Conservation (phyloP, 495 filamentous ascomycete genomes). For the Geoglossum glabrum region DNA sequence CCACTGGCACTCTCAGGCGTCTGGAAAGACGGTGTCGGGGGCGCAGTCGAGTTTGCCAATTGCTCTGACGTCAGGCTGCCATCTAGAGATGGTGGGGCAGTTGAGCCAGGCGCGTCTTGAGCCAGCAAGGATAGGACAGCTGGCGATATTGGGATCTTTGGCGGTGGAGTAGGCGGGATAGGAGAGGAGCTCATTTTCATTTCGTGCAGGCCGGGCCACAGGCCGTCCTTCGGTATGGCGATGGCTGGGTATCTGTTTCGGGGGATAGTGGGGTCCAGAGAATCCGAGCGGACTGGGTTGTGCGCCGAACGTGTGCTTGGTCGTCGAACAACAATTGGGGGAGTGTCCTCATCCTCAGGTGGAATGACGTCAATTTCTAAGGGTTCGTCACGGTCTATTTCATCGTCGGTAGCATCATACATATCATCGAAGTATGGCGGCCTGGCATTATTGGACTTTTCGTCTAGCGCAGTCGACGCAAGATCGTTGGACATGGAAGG, state of each 20-base stretch:
- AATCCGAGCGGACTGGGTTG: conserved; percentile 18
- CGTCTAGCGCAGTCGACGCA: conserved; percentile 2
- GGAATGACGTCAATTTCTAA: conserved; percentile 16
- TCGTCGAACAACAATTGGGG: conserved; percentile 14
- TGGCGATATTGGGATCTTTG: conserved; percentile 59
- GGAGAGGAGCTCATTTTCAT: conserved; percentile 39
- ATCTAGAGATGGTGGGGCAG: conserved; percentile 71
- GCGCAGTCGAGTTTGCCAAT: conserved; percentile 54
- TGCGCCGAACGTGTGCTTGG: conserved; percentile 21
- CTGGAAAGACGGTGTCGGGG: conserved; percentile 44
- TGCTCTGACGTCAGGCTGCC: conserved; percentile 75
- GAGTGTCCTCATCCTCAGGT: neutral
- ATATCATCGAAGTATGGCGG: conserved; percentile 62
- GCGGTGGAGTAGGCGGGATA: conserved; percentile 53
- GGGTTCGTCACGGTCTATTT: conserved; percentile 20
- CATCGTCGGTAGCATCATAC: conserved; percentile 64
- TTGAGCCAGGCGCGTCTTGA: conserved; percentile 46
- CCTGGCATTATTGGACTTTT: conserved; percentile 27
- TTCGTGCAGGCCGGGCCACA: conserved; percentile 27
- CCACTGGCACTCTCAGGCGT: conserved; percentile 19
- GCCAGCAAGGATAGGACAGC: conserved; percentile 46
- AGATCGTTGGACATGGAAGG: conserved; percentile 19
- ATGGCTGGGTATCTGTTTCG: conserved; percentile 42
- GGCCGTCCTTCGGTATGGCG: conserved; percentile 45
- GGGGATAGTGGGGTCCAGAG: conserved; percentile 20